Conservation (phyloP, 257 asterid genomes). For the Nicotiana tomentosiformis region DNA sequence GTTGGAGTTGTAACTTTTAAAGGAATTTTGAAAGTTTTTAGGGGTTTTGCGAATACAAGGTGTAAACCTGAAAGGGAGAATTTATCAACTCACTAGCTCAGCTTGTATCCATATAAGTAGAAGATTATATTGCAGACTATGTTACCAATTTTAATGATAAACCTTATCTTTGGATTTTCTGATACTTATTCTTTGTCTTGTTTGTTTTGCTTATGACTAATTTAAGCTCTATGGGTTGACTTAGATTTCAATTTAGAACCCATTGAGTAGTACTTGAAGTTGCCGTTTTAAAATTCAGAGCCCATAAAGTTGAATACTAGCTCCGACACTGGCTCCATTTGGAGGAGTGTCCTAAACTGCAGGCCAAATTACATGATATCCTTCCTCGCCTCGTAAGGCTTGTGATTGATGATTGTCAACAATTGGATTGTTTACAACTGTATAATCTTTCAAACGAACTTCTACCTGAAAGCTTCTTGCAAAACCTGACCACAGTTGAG, state of each 20-base stretch:
- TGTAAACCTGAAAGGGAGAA: constrained; percentile 16
- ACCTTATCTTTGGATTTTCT: too few relatives aligned
- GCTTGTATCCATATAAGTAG: neutral
- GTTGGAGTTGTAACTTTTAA: constrained; percentile 66
- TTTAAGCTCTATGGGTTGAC: too few relatives aligned
- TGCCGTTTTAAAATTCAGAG: too few relatives aligned
- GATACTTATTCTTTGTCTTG: too few relatives aligned
- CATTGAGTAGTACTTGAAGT: too few relatives aligned
- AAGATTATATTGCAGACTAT: neutral
- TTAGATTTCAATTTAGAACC: too few relatives aligned
- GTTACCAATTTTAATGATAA: neutral
- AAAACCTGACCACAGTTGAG: neutral
- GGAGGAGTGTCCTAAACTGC: too few relatives aligned
- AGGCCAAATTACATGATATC: too few relatives aligned
- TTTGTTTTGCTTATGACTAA: too few relatives aligned
- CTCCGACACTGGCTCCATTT: too few relatives aligned
- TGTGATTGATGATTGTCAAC: constrained; percentile 27
- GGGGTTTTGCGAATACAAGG: constrained; percentile 19
- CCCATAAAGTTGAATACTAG: too few relatives aligned
- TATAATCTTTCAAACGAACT: constrained; percentile 20
- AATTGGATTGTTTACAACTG: constrained; percentile 24
- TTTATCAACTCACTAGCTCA: constrained; percentile 1
- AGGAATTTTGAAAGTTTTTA: constrained; percentile 51
- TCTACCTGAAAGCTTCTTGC: constrained; percentile 29
- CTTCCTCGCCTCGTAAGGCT: constrained; percentile 3